Conservation (phyloP, 768 basidiomycete genomes). For the Lentinula boryana region DNA sequence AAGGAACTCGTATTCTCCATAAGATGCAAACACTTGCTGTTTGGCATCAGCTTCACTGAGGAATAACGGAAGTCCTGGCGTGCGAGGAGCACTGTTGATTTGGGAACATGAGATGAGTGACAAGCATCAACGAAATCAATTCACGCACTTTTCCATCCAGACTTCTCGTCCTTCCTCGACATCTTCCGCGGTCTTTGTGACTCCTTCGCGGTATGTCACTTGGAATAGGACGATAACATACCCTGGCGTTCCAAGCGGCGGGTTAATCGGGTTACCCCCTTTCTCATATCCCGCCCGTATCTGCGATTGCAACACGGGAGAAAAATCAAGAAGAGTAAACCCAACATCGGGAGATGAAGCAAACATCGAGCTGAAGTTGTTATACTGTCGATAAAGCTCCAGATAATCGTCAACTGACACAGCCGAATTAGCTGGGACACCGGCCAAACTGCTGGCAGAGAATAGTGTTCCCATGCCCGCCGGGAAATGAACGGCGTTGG, state of each 20-base stretch:
- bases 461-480: slow-evolving; percentile 26
- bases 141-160: slow-evolving; percentile 24
- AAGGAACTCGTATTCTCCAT: slow-evolving; percentile 30
- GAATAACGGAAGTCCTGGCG: slow-evolving; percentile 32
- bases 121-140: no score
- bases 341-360: slow-evolving; percentile 14
- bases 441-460: slow-evolving; percentile 27
- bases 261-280: slow-evolving; percentile 33
- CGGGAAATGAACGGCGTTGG: slow-evolving; percentile 21
- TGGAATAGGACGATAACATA: slow-evolving; percentile 29
- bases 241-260: slow-evolving; percentile 17
- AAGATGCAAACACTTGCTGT: slow-evolving; percentile 34
- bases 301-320: slow-evolving; percentile 28
- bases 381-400: slow-evolving; percentile 25
- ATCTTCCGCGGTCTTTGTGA: slow-evolving; percentile 14
- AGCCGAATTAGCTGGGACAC: neutral
- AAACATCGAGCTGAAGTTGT: slow-evolving; percentile 20
- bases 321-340: slow-evolving; percentile 28
- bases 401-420: slow-evolving; percentile 16
- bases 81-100: slow-evolving; percentile 21
- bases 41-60: slow-evolving; percentile 32
- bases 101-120: neutral
- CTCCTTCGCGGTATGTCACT: slow-evolving; percentile 16
- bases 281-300: slow-evolving; percentile 24
- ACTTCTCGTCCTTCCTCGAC: slow-evolving; percentile 19